These are phyloP conservation scores for Aspergillus felis DNA, from an alignment of 2,329 filamentous ascomycete genomes.

Conservation along the genomic window DNA sequence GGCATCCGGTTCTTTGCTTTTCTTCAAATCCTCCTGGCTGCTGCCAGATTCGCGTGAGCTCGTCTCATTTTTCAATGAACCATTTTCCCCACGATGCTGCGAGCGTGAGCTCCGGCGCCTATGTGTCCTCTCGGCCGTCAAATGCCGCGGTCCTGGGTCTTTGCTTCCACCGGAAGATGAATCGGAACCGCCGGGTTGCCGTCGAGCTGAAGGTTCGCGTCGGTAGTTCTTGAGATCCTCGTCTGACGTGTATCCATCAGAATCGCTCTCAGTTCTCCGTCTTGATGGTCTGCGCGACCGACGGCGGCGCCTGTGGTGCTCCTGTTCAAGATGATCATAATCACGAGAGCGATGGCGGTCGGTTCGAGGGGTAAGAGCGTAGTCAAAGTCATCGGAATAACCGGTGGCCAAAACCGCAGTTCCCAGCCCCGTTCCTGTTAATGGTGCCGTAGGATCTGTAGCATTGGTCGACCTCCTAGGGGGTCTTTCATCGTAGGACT, in stretches of 20 bases:
- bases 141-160: conserved; percentile 13
- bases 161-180: conserved; percentile 19
- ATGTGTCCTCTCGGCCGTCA: conserved; percentile 18
- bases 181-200: conserved; percentile 23
- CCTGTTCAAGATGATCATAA: conserved; percentile 11
- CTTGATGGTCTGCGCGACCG: conserved; percentile 23
- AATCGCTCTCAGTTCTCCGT: conserved; percentile 22
- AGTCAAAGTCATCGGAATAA: conserved; percentile 32
- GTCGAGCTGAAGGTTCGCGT: conserved; percentile 24
- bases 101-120: conserved; percentile 23
- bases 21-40: conserved; percentile 22
- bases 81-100: conserved; percentile 17
- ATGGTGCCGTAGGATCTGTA: conserved; percentile 11
- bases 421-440: conserved; percentile 28
- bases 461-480: conserved; percentile 11
- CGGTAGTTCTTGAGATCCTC: conserved; percentile 30
- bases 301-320: conserved; percentile 14
- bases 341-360: conserved; percentile 23
- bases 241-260: conserved; percentile 29
- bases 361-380: conserved; percentile 20
- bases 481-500: conserved; percentile 18
- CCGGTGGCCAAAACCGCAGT: conserved; percentile 34
- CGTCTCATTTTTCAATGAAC: conserved; percentile 8
- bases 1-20: conserved; percentile 58
- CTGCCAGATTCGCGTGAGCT: conserved; percentile 15